Conservation (phyloP, 345 rosid species). For the Eucalyptus cloeziana region DNA sequence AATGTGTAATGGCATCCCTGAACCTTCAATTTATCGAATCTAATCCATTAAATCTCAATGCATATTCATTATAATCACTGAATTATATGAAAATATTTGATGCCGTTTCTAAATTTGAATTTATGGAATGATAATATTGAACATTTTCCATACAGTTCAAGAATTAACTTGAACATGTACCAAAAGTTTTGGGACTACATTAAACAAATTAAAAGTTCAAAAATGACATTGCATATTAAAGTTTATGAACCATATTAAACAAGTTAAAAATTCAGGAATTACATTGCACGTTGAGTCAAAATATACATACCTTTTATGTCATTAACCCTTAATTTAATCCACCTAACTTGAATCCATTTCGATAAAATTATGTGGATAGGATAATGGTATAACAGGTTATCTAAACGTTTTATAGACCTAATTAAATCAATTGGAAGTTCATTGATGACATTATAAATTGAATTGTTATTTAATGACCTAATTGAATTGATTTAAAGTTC, state of each 20-base stretch:
- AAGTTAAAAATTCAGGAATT: too few species aligned
- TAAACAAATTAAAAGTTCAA: too few species aligned
- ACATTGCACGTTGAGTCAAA: too few species aligned
- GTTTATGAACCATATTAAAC: too few species aligned
- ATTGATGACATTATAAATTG: background rate
- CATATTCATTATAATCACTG: background rate
- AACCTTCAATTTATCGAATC: background rate
- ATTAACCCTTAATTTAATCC: background rate
- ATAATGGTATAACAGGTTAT: background rate
- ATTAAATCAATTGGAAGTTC: background rate
- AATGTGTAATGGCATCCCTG: too few species aligned
- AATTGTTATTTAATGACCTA: background rate
- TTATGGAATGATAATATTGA: too few species aligned
- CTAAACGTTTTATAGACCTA: background rate
- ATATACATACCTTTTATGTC: rapidly evolving
- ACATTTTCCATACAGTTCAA: too few species aligned
- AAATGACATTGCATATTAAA: too few species aligned
- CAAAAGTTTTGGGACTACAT: too few species aligned
- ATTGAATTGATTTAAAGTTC: background rate
- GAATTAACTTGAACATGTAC: background rate
- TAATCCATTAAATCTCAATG: too few species aligned
- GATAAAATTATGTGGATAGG: background rate
- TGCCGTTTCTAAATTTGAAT: too few species aligned
- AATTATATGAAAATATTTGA: too few species aligned
- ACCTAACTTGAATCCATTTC: background rate